Evolutionary conservation across 1,284 basidiomycete genomes (phyloP), one percentile per base, ranked within the genome.

Genomic region (Malassezia japonica): DNA sequence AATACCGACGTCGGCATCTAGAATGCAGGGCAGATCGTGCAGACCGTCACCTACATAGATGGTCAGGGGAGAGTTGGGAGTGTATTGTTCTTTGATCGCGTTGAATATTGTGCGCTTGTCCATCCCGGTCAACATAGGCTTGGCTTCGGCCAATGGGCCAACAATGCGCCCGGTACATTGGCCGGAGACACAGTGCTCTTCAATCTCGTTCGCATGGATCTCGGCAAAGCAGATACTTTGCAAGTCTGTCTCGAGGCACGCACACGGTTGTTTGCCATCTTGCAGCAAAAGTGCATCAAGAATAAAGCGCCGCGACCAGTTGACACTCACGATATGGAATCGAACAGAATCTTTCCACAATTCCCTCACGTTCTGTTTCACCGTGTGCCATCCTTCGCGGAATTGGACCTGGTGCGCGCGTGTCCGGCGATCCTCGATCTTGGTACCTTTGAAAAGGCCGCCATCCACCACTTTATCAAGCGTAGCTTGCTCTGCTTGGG

Each of bases 11-110:
- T 59, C n/a, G 9, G 64, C 66, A 18, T 53, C 49, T 12, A 70
- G 21, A 12, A 72, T 42, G 32, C 62, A 61, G 0, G 60, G 59
- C 3, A 69, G 56, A 41, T 72, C 70, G 5, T 68, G 70, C 18
- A 50, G 49, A 21, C 62, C 62, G 39, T 72, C 70, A 15, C 70
- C 70, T 0, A 68, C 51, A 40, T 67, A 72, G 15, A 72, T 48
- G 10, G 29, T 59, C 2, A 55, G 2, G 6, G 20, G 42, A n/a
- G n/a, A n/a, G 3, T 15, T 10, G n/a, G 16, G 7, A 6, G 6
- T 21, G 36, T 24, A n/a, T 12, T 23, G 13, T 16, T 31, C 23
- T 15, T 18, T n/a, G 8, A 61, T 27, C 4, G 33, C 5, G 4
- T 55, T 20, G 39, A 62, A 43, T 12, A 60, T 39, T 2, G 48